phyloP scores from a whole-genome alignment of 2,329 filamentous ascomycete genomes.

The Alternaria incomplexa region DNA sequence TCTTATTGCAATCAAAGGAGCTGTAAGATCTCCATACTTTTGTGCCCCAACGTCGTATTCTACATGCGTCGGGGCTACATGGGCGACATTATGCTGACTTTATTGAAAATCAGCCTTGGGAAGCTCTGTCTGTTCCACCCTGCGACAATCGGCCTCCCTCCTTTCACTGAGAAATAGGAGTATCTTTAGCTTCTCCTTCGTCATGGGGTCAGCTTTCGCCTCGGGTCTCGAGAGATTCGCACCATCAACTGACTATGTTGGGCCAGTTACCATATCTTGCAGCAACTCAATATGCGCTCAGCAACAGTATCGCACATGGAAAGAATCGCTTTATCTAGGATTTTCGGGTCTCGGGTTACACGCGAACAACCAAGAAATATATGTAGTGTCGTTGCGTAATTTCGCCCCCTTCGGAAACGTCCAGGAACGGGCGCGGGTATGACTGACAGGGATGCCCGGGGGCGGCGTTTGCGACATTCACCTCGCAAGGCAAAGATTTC shows the following conservation, averaged over 20 bases:
- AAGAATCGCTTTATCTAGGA: neutral
- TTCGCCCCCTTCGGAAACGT: neutral
- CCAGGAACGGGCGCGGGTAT: neutral
- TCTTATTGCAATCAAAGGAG: neutral
- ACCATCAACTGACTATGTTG: neutral
- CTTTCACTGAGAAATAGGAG: neutral
- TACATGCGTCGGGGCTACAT: neutral
- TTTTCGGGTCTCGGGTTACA: neutral
- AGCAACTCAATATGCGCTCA: neutral
- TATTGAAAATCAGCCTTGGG: neutral
- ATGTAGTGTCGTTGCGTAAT: neutral
- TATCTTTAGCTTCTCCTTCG: neutral
- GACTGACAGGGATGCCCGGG: neutral
- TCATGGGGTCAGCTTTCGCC: neutral
- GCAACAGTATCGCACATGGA: neutral
- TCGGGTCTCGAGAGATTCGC: neutral
- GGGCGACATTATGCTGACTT: neutral
- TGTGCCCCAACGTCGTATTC: neutral
- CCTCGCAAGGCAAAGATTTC: neutral
- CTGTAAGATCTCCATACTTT: neutral
- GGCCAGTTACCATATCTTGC: neutral
- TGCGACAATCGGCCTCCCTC: neutral
- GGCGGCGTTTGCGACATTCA: neutral
- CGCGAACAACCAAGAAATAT: neutral
- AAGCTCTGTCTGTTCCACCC: neutral